A percentile compares a stretch with the other conserved stretches of the same genome.
These are phyloP conservation scores for Hexamita inflata DNA, from an alignment of 208 protist genomes.

Conservation along the genomic window DNA sequence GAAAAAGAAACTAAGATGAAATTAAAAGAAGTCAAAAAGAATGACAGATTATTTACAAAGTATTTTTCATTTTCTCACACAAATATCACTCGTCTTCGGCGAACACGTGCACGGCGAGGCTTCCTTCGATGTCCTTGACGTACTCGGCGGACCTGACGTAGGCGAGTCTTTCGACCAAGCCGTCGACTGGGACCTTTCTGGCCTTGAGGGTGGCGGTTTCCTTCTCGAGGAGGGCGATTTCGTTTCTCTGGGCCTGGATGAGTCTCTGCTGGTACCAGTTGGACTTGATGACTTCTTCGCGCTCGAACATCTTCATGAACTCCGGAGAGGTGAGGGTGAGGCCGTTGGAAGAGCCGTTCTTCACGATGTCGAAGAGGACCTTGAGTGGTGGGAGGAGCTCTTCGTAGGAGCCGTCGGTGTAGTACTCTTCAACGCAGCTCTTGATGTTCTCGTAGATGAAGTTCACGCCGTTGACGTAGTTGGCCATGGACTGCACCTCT, in stretches of 20 bases:
- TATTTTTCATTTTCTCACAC: too few relatives aligned
- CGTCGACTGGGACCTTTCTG: too few relatives aligned
- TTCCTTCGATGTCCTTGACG: too few relatives aligned
- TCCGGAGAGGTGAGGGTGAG: conserved; percentile 29
- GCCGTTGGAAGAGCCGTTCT: conserved; percentile 41
- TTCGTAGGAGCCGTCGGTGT: conserved; percentile 41
- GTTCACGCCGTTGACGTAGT: conserved; percentile 36
- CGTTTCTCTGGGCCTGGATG: not conserved
- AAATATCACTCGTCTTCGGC: too few relatives aligned
- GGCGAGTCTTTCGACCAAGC: too few relatives aligned
- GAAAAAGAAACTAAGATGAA: too few relatives aligned
- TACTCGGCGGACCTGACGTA: too few relatives aligned
- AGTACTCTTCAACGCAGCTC: conserved; percentile 30
- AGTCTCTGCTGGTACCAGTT: conserved; percentile 37
- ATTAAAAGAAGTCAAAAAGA: too few relatives aligned
- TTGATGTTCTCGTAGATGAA: conserved; percentile 34
- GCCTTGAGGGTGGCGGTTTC: too few relatives aligned
- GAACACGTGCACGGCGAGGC: too few relatives aligned
- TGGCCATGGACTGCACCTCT: conserved; percentile 36
- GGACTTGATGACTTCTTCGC: conserved; percentile 34
- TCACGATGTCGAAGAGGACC: conserved; percentile 41
- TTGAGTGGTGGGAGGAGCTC: conserved; percentile 40
- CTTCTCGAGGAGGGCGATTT: not conserved
- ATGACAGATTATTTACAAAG: too few relatives aligned
- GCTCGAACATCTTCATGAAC: conserved; percentile 36